Evolutionary conservation across 768 basidiomycete genomes (phyloP), one percentile per base, ranked within the genome.

Genomic region (Lyophyllum decastes): DNA sequence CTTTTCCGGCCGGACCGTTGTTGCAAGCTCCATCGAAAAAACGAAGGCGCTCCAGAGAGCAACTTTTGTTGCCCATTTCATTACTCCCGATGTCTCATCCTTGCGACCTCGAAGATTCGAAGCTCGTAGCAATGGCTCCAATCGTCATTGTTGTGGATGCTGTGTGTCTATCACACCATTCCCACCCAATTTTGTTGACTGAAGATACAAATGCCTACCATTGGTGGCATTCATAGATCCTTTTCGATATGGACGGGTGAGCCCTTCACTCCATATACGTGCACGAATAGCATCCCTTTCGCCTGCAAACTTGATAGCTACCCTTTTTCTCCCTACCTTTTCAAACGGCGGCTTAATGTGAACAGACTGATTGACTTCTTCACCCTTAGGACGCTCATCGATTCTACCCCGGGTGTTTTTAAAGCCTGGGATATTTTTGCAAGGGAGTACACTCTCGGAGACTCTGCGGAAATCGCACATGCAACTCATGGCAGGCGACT

Each of bases 321-420:
- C 11, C 16, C 35, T 19, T 16, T 2, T 27, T 14, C 43, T 12
- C 25, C 19, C 44, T 4, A 19, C 5, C 41, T 14, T 16, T 45
- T 8, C 22, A 45, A 43, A 2, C 41, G n/a, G n/a, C n/a, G n/a
- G 41, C 35, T 12, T 38, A 38, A 38, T 4, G 12, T 4, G 16
- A 19, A 38, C 14, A 38, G 12, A 3, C 24, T 47, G 26, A 47
- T 26, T 27, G 12, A 47, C 12, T 21, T 38, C 21, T 41, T 33
- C 44, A 51, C 30, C 12, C 65, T 30, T 30, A 90, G 88, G 41
- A 91, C 88, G 6, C 79, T 89, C 57, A 83, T 89, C 66, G 91
- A 94, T 72, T 92, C 91, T 2, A 94, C 92, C 4, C 90, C 90
- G 1, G 93, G 92, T 4, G 88, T 94, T n/a, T 61, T 85, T 50